A percentile compares a stretch with the other conserved stretches of the same genome.
Conservation (phyloP, 257 asterid species). For the Ilex asprella region DNA sequence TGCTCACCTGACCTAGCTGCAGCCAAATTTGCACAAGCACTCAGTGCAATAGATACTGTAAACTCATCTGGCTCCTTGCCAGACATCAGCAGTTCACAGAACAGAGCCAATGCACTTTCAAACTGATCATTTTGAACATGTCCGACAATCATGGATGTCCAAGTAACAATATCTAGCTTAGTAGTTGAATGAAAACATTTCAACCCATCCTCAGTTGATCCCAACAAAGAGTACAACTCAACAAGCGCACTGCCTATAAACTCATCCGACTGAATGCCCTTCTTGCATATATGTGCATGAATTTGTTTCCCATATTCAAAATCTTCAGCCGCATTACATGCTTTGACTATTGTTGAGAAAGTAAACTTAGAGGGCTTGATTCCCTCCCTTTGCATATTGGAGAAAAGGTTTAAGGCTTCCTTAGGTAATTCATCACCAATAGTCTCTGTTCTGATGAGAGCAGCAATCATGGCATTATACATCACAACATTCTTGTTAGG, state of each 20-base stretch:
- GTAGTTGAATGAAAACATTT: conserved; percentile 15
- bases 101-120: conserved; percentile 15
- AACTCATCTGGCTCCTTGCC: conserved; percentile 15
- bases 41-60: conserved; percentile 20
- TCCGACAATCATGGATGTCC: conserved; percentile 33
- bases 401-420: too few relatives aligned
- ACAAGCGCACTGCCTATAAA: conserved; percentile 19
- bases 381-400: too few relatives aligned
- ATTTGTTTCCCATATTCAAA: conserved; percentile 14
- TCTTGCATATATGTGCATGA: conserved; percentile 15
- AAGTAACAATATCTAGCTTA: conserved; percentile 22
- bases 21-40: conserved; percentile 26
- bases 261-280: conserved; percentile 9
- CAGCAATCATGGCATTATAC: too few relatives aligned
- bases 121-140: conserved; percentile 17
- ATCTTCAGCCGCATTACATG: too few relatives aligned
- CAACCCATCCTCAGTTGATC: conserved; percentile 10
- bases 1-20: conserved; percentile 23
- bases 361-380: too few relatives aligned
- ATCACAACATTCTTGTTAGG: too few relatives aligned
- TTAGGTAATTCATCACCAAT: too few relatives aligned
- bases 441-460: too few relatives aligned
- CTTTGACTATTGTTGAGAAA: too few relatives aligned
- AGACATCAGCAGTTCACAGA: conserved; percentile 11
- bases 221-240: not conserved